Conservation (phyloP, 2,329 filamentous ascomycete species). For the Arthrobotrys pseudoclavata region DNA sequence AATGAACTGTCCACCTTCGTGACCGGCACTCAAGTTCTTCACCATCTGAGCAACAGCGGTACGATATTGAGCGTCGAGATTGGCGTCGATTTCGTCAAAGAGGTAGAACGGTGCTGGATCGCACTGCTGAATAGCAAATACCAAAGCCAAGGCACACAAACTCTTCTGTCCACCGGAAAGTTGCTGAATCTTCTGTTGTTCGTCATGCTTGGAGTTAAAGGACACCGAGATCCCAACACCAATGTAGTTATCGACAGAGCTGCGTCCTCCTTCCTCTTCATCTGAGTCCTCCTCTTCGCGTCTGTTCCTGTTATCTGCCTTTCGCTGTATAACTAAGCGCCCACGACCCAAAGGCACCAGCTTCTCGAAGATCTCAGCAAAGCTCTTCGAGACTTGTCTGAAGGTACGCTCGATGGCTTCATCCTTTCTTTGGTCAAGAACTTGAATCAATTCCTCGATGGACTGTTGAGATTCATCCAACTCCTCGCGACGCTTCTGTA, state of each 20-base stretch:
- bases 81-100: conserved; percentile 98
- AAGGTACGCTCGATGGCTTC: conserved; percentile 98
- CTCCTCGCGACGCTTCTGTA: conserved; percentile 86
- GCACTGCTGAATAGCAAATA: conserved; percentile 98
- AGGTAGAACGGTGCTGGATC: conserved; percentile 99
- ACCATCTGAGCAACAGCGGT: conserved; percentile 94
- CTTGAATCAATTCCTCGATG: conserved; percentile 91
- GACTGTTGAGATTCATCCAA: conserved; percentile 86
- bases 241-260: conserved; percentile 89
- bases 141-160: conserved; percentile 88
- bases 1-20: conserved; percentile 82
- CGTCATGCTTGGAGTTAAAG: conserved; percentile 98
- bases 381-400: conserved; percentile 95
- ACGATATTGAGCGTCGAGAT: conserved; percentile 94
- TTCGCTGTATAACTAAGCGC: conserved; percentile 90
- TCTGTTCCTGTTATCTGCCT: conserved; percentile 75
- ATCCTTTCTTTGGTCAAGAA: conserved; percentile 94
- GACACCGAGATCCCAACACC: conserved; percentile 97
- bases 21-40: conserved; percentile 74
- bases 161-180: conserved; percentile 98
- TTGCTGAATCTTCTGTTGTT: conserved; percentile 97
- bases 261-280: conserved; percentile 70
- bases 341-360: conserved; percentile 94
- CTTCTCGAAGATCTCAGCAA: conserved; percentile 91
- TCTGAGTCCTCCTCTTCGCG: conserved; percentile 76